phyloP scores from a whole-genome alignment of 2,329 filamentous ascomycete species.

The Pseudogymnoascus sp. region DNA sequence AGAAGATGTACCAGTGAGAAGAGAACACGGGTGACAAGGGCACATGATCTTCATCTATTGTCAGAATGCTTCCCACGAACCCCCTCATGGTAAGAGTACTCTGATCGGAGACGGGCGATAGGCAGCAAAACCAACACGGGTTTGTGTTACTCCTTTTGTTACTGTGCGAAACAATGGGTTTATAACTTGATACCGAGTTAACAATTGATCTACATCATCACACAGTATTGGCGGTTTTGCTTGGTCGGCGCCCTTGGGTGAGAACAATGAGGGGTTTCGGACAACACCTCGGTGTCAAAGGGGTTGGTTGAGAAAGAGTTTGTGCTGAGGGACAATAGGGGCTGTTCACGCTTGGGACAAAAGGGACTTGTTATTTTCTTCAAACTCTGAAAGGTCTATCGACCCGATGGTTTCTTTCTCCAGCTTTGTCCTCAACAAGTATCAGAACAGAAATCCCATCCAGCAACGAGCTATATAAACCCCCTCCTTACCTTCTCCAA shows the following conservation, averaged over 20 bases:
- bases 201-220: too few relatives aligned
- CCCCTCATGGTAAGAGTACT: too few relatives aligned
- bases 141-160: too few relatives aligned
- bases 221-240: too few relatives aligned
- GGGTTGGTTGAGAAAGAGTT: not conserved
- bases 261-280: not conserved
- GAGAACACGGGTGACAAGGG: too few relatives aligned
- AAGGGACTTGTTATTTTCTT: not conserved
- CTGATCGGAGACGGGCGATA: too few relatives aligned
- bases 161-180: too few relatives aligned
- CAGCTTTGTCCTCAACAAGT: not conserved
- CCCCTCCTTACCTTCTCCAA: not conserved
- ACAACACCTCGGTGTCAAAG: not conserved
- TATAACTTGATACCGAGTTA: too few relatives aligned
- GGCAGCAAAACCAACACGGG: too few relatives aligned
- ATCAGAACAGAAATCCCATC: not conserved
- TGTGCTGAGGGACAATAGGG: not conserved
- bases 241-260: not conserved
- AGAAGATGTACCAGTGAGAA: too few relatives aligned
- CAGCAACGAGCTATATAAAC: not conserved
- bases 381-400: not conserved
- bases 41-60: too few relatives aligned
- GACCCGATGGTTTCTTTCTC: not conserved
- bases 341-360: not conserved
- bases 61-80: too few relatives aligned